phyloP scores from a whole-genome alignment of 75 land plant genomes.

The Selaginella tamariscina region DNA sequence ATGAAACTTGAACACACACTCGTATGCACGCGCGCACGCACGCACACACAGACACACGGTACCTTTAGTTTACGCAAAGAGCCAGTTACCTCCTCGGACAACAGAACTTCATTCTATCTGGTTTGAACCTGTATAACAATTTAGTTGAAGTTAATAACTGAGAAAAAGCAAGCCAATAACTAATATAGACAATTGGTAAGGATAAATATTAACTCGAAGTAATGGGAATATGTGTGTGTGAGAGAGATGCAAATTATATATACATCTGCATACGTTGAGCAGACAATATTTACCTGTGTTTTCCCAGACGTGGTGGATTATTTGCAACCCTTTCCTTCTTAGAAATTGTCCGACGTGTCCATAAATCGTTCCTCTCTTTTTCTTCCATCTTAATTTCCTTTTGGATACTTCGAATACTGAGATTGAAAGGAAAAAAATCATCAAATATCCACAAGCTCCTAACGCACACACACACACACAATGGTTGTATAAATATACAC shows the following conservation, averaged over 20 bases:
- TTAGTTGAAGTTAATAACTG: not conserved
- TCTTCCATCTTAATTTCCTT: conserved; percentile 64
- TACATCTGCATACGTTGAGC: not conserved
- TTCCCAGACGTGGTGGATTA: conserved; percentile 80
- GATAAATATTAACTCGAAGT: no score
- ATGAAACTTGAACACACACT: not conserved
- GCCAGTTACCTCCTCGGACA: conserved; percentile 79
- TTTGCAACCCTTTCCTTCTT: conserved; percentile 49
- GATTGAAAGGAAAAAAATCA: not conserved
- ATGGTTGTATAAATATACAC: no score
- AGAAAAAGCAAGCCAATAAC: not conserved
- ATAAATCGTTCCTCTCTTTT: conserved; percentile 45
- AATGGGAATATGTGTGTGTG: no score
- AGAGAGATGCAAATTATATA: no score
- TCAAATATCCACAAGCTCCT: no score
- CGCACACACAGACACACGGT: no score
- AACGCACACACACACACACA: no score
- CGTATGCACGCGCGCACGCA: not conserved
- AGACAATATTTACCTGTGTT: conserved; percentile 42
- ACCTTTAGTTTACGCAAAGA: conserved; percentile 86
- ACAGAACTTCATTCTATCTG: conserved; percentile 68
- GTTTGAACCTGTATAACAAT: conserved; percentile 47
- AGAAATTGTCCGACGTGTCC: conserved; percentile 43
- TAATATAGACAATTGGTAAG: no score
- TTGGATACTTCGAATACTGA: conserved; percentile 54